Conservation (phyloP, 257 asterid species). For the Coffea canephora region DNA sequence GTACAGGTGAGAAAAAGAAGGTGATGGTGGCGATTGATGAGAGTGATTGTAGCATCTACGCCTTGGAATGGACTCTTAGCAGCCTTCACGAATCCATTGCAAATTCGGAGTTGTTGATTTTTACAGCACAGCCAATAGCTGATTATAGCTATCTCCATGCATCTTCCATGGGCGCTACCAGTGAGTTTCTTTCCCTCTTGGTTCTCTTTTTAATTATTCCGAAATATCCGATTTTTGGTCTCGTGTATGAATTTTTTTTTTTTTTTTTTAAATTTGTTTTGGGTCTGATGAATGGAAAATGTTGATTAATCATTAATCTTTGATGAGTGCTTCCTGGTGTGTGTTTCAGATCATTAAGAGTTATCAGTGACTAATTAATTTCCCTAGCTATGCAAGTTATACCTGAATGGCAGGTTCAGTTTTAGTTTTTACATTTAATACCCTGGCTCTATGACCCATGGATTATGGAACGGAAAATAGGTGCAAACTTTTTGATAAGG, state of each 20-base stretch:
- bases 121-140: constrained; percentile 46
- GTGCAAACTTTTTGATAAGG: too few species aligned
- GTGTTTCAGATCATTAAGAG: not conserved
- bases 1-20: constrained; percentile 33
- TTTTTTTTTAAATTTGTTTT: too few species aligned
- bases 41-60: constrained; percentile 54
- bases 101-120: constrained; percentile 38
- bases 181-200: constrained; percentile 32
- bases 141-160: constrained; percentile 45
- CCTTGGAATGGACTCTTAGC: constrained; percentile 54
- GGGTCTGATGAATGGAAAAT: not conserved
- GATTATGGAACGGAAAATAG: not conserved
- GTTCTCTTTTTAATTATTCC: too few species aligned
- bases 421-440: too few species aligned
- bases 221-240: too few species aligned
- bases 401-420: not conserved
- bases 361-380: not conserved
- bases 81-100: constrained; percentile 31
- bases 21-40: constrained; percentile 76
- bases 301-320: too few species aligned
- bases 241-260: too few species aligned
- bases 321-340: not conserved
- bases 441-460: not conserved
- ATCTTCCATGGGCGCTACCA: constrained; percentile 49
- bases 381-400: not conserved